These are phyloP conservation scores for Dissophora globulifera DNA, from an alignment of 192 early-diverging fungal species.

Conservation along the genomic window DNA sequence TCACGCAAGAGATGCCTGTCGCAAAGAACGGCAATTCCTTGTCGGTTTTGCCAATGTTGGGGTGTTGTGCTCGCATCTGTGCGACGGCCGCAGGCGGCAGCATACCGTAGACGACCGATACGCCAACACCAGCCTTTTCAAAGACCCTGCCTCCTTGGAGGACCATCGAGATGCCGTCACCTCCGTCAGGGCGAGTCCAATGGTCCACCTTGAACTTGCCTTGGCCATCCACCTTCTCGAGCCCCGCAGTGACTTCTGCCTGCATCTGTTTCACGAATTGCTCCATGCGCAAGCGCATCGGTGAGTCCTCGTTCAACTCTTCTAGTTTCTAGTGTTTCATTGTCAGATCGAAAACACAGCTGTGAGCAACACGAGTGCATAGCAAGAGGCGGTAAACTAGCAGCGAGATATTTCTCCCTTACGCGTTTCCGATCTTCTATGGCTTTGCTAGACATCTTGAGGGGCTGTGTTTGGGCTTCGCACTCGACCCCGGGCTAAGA, in stretches of 20 bases:
- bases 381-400: too few species aligned
- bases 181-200: constrained; percentile 92
- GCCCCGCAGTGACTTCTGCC: constrained; percentile 72
- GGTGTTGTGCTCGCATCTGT: constrained; percentile 90
- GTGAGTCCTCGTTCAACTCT: constrained; percentile 58
- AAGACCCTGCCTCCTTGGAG: constrained; percentile 91
- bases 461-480: neutral
- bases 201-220: constrained; percentile 75
- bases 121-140: constrained; percentile 96
- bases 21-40: constrained; percentile 83
- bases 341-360: too few species aligned
- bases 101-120: constrained; percentile 90
- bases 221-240: constrained; percentile 71
- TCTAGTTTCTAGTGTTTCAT: constrained; percentile 54
- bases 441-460: constrained; percentile 2
- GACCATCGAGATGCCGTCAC: constrained; percentile 92
- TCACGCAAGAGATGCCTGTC: constrained; percentile 89
- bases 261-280: constrained; percentile 81
- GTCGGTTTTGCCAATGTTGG: constrained; percentile 61
- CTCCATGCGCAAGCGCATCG: constrained; percentile 89
- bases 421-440: constrained; percentile 29
- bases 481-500: constrained; percentile 7
- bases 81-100: constrained; percentile 78
- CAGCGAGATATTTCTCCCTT: neutral
- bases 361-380: too few species aligned